phyloP scores from a whole-genome alignment of 495 filamentous ascomycete genomes.

The Aspergillus nanangensis region DNA sequence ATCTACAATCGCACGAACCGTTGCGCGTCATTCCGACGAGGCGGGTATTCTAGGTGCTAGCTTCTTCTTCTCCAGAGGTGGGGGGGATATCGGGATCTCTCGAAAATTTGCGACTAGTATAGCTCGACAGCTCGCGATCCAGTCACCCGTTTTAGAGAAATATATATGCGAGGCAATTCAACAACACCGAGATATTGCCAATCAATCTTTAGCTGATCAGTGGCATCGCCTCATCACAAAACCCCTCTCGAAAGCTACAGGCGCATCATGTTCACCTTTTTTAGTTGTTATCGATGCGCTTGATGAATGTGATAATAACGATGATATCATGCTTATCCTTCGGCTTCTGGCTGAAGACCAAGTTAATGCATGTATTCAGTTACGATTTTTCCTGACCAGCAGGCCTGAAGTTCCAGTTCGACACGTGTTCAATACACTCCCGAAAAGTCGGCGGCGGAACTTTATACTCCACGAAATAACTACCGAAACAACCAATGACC shows the following conservation, averaged over 20 bases:
- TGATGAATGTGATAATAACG: constrained; percentile 42
- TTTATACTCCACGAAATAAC: background rate
- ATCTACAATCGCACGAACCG: constrained; percentile 19
- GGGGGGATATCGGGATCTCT: constrained; percentile 32
- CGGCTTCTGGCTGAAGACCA: constrained; percentile 19
- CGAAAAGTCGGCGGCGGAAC: background rate
- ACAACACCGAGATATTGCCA: constrained; percentile 20
- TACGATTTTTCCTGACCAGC: constrained; percentile 29
- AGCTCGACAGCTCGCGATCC: constrained; percentile 29
- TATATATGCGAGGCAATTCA: constrained; percentile 33
- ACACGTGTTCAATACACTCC: constrained; percentile 21
- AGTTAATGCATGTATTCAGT: constrained; percentile 1
- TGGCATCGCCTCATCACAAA: constrained; percentile 41
- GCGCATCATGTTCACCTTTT: too few relatives aligned
- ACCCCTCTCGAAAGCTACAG: constrained; percentile 18
- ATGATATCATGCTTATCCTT: constrained; percentile 33
- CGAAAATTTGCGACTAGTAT: constrained; percentile 39
- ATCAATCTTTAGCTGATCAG: constrained; percentile 34
- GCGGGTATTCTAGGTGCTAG: constrained; percentile 19
- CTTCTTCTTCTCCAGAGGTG: constrained; percentile 48
- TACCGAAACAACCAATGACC: constrained; percentile 1
- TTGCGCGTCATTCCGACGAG: constrained; percentile 10
- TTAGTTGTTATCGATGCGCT: constrained; percentile 44
- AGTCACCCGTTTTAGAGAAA: constrained; percentile 17
- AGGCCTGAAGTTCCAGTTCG: constrained; percentile 42